A percentile compares a stretch with the other conserved stretches of the same genome.
These are phyloP conservation scores for Rugonectria rugulosa DNA, from an alignment of 2,329 filamentous ascomycete species.

Conservation along the genomic window DNA sequence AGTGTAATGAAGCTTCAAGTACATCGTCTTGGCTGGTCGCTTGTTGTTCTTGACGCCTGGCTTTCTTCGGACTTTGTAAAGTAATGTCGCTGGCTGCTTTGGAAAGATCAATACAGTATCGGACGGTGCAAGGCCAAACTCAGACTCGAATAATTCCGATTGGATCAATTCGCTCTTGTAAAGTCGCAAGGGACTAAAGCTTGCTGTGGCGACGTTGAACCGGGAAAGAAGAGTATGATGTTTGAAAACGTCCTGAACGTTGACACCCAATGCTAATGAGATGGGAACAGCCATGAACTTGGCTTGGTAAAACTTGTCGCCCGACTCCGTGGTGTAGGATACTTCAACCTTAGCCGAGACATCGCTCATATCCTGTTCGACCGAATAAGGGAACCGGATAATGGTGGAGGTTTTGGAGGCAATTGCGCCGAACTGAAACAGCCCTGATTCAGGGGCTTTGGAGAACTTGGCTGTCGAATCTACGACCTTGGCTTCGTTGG, in stretches of 20 bases:
- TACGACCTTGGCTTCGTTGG: constrained; percentile 63
- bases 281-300: constrained; percentile 71
- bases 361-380: constrained; percentile 77
- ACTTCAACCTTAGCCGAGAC: constrained; percentile 81
- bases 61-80: constrained; percentile 79
- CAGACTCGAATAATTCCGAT: constrained; percentile 73
- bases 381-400: constrained; percentile 80
- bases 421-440: constrained; percentile 60
- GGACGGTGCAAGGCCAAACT: constrained; percentile 62
- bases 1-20: constrained; percentile 77
- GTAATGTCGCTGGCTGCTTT: constrained; percentile 79
- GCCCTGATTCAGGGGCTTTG: constrained; percentile 60
- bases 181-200: constrained; percentile 75
- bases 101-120: constrained; percentile 73
- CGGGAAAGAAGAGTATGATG: constrained; percentile 81
- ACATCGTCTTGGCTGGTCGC: constrained; percentile 56
- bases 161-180: constrained; percentile 73
- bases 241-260: constrained; percentile 96
- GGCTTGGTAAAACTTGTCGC: constrained; percentile 50
- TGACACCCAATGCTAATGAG: constrained; percentile 86
- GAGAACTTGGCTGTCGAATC: constrained; percentile 51
- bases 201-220: constrained; percentile 89
- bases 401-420: constrained; percentile 55
- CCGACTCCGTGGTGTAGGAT: constrained; percentile 72
- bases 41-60: constrained; percentile 44